These are phyloP conservation scores for Talaromyces islandicus DNA, from an alignment of 2,329 filamentous ascomycete species.

Conservation along the genomic window DNA sequence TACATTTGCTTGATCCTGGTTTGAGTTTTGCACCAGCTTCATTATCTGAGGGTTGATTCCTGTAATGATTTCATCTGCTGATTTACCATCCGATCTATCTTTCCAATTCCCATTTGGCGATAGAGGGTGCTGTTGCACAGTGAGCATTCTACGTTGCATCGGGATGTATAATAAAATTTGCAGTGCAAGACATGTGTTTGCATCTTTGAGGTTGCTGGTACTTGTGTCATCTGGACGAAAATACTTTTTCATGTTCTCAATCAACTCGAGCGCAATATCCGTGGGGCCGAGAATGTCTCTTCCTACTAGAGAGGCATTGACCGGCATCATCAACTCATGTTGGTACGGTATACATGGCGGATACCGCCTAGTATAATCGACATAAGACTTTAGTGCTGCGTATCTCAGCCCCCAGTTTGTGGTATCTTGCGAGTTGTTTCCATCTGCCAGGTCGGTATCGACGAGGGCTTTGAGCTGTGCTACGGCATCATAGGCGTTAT, in stretches of 20 bases:
- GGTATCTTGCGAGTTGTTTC: slow-evolving; percentile 3
- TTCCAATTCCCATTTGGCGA: slow-evolving; percentile 6
- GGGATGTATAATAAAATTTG: background rate
- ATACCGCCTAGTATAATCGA: slow-evolving; percentile 17
- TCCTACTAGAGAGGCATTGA: slow-evolving; percentile 11
- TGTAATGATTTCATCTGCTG: background rate
- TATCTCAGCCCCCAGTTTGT: slow-evolving; percentile 20
- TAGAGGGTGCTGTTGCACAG: background rate
- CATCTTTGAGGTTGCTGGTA: background rate
- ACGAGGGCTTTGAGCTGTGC: slow-evolving; percentile 10
- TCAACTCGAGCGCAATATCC: slow-evolving; percentile 11
- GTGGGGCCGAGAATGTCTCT: slow-evolving; percentile 10
- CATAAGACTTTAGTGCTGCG: slow-evolving; percentile 14
- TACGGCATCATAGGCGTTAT: slow-evolving; percentile 14
- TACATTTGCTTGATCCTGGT: background rate
- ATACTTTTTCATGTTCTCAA: slow-evolving; percentile 12
- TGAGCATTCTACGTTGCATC: slow-evolving; percentile 1
- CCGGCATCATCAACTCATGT: slow-evolving; percentile 15
- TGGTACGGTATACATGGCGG: slow-evolving; percentile 18
- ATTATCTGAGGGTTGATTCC: background rate
- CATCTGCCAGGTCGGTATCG: background rate
- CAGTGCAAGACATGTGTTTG: background rate
- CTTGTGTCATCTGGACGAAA: slow-evolving; percentile 4
- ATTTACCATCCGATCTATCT: background rate
- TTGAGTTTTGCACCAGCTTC: background rate